phyloP scores from a whole-genome alignment of 192 early-diverging fungal genomes.

The Funneliformis geosporum region DNA sequence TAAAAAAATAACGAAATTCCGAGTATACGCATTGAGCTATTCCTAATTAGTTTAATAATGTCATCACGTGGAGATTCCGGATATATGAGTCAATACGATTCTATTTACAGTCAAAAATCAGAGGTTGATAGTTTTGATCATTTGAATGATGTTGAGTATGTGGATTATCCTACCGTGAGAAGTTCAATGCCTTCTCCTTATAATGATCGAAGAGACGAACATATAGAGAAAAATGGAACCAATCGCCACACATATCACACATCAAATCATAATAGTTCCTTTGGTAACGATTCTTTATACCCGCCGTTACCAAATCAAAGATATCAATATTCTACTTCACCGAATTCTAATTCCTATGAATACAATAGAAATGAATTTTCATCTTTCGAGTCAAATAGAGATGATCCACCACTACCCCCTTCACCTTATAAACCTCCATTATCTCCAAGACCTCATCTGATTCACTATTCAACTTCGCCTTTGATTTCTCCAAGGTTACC shows the following conservation, averaged over 20 bases:
- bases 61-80: slow-evolving; percentile 11
- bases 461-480: background rate
- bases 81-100: slow-evolving; percentile 4
- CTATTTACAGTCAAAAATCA: slow-evolving; percentile 20
- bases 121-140: background rate
- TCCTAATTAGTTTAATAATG: background rate
- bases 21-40: no score
- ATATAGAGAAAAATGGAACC: background rate
- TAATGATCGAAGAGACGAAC: background rate
- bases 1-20: no score
- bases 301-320: background rate
- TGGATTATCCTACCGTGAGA: background rate
- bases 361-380: background rate
- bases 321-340: background rate
- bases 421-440: background rate
- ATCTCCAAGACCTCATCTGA: background rate
- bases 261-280: no score
- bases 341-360: background rate
- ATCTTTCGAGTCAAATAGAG: background rate
- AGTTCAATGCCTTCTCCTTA: background rate
- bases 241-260: background rate
- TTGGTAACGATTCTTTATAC: background rate
- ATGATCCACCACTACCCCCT: background rate
- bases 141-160: background rate
- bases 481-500: background rate